Evolutionary conservation across 805 yeast species (phyloP).

Genomic region (Cyberlindnera xylosilytica): DNA sequence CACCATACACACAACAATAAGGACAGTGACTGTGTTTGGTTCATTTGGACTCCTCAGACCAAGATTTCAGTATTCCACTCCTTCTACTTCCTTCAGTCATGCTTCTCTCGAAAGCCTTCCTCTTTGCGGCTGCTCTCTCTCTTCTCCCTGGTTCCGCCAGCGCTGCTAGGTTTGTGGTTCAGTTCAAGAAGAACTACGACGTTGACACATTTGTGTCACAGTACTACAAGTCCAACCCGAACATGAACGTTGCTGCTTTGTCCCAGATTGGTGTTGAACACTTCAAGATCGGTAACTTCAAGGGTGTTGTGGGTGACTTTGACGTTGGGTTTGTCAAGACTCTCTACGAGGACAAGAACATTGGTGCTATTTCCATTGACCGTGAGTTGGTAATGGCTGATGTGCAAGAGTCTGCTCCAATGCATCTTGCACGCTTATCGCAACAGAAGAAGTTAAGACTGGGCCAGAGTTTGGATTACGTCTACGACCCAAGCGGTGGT

Average conservation of each 20-base stretch:
- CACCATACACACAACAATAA: too few species aligned
- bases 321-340: slow-evolving; percentile 28
- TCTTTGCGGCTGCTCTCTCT: not conserved
- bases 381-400: slow-evolving; percentile 34
- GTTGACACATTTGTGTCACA: slow-evolving; percentile 18
- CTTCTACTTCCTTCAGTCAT: not conserved
- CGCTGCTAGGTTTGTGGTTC: slow-evolving; percentile 25
- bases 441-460: slow-evolving; percentile 28
- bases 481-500: slow-evolving; percentile 42
- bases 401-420: slow-evolving; percentile 41
- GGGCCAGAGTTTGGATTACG: slow-evolving; percentile 34
- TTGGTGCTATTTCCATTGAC: slow-evolving; percentile 36
- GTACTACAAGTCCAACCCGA: slow-evolving; percentile 15
- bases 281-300: slow-evolving; percentile 31
- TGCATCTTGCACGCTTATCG: slow-evolving; percentile 40
- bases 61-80: too few species aligned
- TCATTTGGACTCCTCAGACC: too few species aligned
- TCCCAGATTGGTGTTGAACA: slow-evolving; percentile 19
- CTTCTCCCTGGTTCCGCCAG: not conserved
- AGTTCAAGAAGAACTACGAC: slow-evolving; percentile 23
- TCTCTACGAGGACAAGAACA: slow-evolving; percentile 33
- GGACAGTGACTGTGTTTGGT: too few species aligned
- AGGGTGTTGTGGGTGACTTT: slow-evolving; percentile 37
- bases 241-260: slow-evolving; percentile 11
- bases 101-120: not conserved